Base-by-base conservation (phyloP, 2,329 filamentous ascomycete genomes). In the Xylariaceae sp. region DNA sequence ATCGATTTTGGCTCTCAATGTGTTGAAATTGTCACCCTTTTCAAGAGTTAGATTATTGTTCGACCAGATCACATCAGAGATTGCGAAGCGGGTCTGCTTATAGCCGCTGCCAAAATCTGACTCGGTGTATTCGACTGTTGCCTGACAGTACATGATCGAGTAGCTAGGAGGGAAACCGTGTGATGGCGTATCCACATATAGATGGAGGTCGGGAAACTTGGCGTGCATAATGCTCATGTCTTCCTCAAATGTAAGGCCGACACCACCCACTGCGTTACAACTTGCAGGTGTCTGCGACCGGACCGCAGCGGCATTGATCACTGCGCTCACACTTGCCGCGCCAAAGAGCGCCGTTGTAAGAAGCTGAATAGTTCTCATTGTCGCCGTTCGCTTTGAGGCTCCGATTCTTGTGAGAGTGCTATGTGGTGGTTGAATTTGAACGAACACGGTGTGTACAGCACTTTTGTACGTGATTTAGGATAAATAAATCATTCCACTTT, bases 191-290 rank as follows among this genome's bases (percentile, higher is more conserved):
- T 59, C 44, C 6, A 52, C 47, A 24, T 41, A 49, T 9, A 59
- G 45, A 20, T 33, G 6, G 13, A 59, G 53, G 32, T 56, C 41
- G 11, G 48, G 56, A 11, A 59, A 56, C 4, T 26, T 39, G n/a
- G 53, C 45, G 20, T 53, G 53, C 53, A 59, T 49, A 21, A 39
- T 26, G 11, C 39, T 47, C 49, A 56, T 43, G 43, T 59, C 56
- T 3, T 50, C 26, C 6, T 35, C 40, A 16, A 59, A 59, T 5
- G 44, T 43, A 29, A 56, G 29, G 6, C 5, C 10, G 2, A 50
- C 26, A 16, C 56, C 56, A 10, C 56, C 56, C 6, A 50, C 48
- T 13, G 56, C 48, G n/a, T 50, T 56, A 23, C 56, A 59, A 16
- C 20, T 21, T 11, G 47, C 46, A 6, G 56, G 53, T 5, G 56